Conservation (phyloP, 345 rosid species). For the Eucalyptus globulus region DNA sequence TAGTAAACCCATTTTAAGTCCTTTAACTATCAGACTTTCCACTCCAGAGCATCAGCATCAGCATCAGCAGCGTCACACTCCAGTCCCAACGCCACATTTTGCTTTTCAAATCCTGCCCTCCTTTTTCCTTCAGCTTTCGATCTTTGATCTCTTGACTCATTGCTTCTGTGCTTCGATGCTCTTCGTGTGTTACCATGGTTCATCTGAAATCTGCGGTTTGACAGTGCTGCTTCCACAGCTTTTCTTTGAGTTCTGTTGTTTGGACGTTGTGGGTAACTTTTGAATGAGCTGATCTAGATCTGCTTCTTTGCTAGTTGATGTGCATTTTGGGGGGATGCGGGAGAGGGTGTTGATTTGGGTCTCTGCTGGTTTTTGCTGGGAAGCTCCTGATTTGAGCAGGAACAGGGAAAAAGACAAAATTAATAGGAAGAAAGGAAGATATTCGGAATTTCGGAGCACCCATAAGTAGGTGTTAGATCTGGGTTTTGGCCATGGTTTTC, state of each 20-base stretch:
- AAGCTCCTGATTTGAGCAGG: neutral
- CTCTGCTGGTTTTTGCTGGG: neutral
- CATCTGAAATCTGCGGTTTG: neutral
- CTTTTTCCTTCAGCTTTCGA: neutral
- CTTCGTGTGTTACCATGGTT: neutral
- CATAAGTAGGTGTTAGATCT: neutral
- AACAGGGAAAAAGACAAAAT: neutral
- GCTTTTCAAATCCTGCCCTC: neutral
- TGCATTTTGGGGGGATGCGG: neutral
- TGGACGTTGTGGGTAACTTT: neutral
- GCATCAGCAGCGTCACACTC: neutral
- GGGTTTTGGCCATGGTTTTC: neutral
- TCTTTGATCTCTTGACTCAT: neutral
- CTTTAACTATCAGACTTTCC: no score
- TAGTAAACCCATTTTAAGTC: no score
- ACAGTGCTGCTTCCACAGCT: neutral
- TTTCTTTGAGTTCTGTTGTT: neutral
- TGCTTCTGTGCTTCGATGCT: neutral
- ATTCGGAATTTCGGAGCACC: neutral
- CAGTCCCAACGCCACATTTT: neutral
- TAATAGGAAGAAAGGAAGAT: neutral
- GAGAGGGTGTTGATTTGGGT: neutral
- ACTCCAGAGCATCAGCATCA: no score
- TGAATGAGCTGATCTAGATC: constrained; percentile 18
- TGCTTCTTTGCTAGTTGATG: constrained; percentile 1